Evolutionary conservation across 345 rosid genomes (phyloP).

Genomic region (Camelina hispida): DNA sequence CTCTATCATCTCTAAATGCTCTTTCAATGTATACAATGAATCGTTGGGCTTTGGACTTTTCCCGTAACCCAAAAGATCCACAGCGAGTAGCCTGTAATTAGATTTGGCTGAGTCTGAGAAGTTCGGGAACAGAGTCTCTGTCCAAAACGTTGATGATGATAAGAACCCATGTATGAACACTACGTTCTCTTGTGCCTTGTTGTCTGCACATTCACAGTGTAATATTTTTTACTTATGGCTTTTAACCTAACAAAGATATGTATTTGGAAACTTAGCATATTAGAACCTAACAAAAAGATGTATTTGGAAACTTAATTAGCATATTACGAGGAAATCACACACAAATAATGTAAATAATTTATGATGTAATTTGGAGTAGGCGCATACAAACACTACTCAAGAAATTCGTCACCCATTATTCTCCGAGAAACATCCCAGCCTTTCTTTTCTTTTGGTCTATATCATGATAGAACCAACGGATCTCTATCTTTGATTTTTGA

Average conservation of each 20-base stretch:
- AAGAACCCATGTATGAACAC: constrained; percentile 98
- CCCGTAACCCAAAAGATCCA: constrained; percentile 91
- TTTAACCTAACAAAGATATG: background rate
- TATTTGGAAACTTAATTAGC: no score
- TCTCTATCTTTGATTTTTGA: background rate
- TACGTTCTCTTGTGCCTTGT: constrained; percentile 70
- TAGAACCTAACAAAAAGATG: no score
- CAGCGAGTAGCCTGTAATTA: constrained; percentile 69
- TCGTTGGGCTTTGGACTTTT: constrained; percentile 95
- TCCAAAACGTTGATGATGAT: constrained; percentile 96
- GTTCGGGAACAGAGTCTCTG: constrained; percentile 92
- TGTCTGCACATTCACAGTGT: constrained; percentile 39
- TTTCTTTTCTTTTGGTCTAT: no score
- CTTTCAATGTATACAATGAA: constrained; percentile 85
- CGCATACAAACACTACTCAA: background rate
- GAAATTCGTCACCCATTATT: background rate
- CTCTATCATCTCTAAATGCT: constrained; percentile 94
- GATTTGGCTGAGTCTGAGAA: constrained; percentile 74
- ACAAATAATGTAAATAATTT: background rate
- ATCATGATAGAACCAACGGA: background rate
- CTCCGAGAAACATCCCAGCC: background rate
- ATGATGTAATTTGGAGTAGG: background rate
- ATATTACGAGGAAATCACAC: background rate
- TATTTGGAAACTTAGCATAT: no score
- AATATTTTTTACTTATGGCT: background rate